phyloP scores from a whole-genome alignment of 768 basidiomycete species.

The Ramaria rubella region DNA sequence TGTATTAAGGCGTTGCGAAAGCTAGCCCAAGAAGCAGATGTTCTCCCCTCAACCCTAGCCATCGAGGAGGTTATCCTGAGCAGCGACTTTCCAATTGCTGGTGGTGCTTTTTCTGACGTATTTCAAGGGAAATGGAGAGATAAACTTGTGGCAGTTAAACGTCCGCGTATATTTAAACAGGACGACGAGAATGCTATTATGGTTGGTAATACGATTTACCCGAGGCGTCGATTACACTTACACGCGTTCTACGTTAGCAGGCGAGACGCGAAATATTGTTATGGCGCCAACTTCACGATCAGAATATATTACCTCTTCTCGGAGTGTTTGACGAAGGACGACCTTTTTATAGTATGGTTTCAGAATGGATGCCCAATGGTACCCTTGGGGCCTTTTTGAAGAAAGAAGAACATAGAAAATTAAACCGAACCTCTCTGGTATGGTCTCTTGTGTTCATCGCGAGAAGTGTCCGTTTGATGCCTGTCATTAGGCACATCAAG shows the following conservation, averaged over 20 bases:
- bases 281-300: neutral
- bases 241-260: neutral
- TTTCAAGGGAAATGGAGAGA: neutral
- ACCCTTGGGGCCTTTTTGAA: neutral
- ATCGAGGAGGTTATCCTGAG: neutral
- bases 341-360: neutral
- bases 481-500: neutral
- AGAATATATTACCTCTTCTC: neutral
- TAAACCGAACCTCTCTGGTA: neutral
- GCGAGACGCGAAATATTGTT: neutral
- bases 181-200: too few species aligned
- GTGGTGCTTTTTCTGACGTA: neutral
- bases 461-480: neutral
- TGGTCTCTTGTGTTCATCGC: neutral
- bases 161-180: neutral
- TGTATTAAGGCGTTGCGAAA: neutral
- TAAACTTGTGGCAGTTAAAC: neutral
- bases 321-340: neutral
- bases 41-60: neutral
- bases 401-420: neutral
- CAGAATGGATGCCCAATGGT: conserved; percentile 1
- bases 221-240: too few species aligned
- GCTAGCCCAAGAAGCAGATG: neutral
- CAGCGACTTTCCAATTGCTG: neutral
- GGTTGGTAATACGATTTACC: too few species aligned